Percentiles rank a stretch among this genome's conserved stretches.
Evolutionary conservation across 2,329 filamentous ascomycete species (phyloP).

Genomic region (Aspergillus japonicus): DNA sequence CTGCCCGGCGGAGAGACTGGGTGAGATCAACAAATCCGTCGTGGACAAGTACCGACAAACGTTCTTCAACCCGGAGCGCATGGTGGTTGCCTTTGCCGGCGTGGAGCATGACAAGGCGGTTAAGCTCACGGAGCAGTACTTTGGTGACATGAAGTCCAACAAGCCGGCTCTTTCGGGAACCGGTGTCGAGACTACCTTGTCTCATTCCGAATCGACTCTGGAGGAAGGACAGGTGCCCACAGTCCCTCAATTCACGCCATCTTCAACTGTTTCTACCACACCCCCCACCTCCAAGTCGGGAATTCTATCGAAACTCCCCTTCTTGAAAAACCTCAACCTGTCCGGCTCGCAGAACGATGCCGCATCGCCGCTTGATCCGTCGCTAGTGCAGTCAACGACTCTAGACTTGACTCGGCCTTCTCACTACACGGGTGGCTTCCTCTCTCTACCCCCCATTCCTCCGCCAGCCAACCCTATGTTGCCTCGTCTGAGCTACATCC

Average conservation of each 20-base stretch:
- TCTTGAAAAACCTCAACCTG: constrained; percentile 84
- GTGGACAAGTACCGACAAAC: constrained; percentile 75
- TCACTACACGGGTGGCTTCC: constrained; percentile 90
- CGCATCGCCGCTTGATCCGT: constrained; percentile 53
- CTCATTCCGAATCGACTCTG: constrained; percentile 27
- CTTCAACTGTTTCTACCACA: constrained; percentile 37
- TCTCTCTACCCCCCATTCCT: constrained; percentile 77
- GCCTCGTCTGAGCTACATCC: constrained; percentile 84
- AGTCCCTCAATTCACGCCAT: constrained; percentile 42
- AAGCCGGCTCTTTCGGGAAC: constrained; percentile 55
- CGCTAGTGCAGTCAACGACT: constrained; percentile 44
- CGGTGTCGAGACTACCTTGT: constrained; percentile 56
- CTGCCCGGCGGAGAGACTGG: constrained; percentile 81
- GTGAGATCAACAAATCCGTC: constrained; percentile 68
- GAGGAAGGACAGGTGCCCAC: constrained; percentile 35
- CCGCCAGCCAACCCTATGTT: constrained; percentile 73
- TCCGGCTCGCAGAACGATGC: constrained; percentile 62
- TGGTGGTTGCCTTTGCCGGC: constrained; percentile 93
- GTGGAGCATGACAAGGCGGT: constrained; percentile 81
- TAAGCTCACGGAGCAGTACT: constrained; percentile 75
- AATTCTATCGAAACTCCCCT: constrained; percentile 79
- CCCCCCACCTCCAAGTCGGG: constrained; percentile 54
- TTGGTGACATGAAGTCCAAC: constrained; percentile 78
- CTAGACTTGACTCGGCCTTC: constrained; percentile 64
- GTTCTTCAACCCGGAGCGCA: constrained; percentile 86